Evolutionary conservation across 805 yeast genomes (phyloP), one percentile per base, ranked within the genome.

Genomic region (Wickerhamiella brachini): DNA sequence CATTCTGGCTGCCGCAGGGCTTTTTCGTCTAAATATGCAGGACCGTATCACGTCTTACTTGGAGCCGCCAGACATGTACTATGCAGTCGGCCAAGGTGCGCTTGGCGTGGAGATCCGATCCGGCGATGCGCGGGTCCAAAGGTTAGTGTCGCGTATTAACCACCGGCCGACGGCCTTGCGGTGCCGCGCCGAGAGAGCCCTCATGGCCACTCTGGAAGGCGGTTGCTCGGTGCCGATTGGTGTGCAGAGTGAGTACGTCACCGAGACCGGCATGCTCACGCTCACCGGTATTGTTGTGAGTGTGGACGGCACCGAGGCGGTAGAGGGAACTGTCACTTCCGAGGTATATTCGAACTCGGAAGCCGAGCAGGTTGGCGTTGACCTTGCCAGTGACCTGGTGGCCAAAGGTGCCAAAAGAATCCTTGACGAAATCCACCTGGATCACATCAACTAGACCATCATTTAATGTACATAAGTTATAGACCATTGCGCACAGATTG

Each of bases 41-140:
- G 65, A 78, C 57, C 73, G 97, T 65, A 87, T 93, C 62, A 80
- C 95, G 5, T 72, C 76, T 55, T 75, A 72, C 56, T 72, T 93
- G 55, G 78, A 81, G 51, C 74, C 80, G 5, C 83, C 85, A 34
- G 85, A 82, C 51, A 85, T 90, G 95, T 83, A 80, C 64, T 85
- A 90, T 64, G 96, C 98, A 1, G 96, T 93, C 45, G 98, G 98
- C n/a, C 98, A 93, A 70, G 98, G 98, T 56, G 97, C 97, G 0
- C 68, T 93, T 45, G 98, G 97, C 18, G 71, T 93, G 24, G 98
- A 93, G 69, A 85, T 90, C 57, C 76, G 94, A 59, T 75, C 75
- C 53, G 76, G 74, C 53, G 95, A 93, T 65, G 61, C 66, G 5
- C 69, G 71, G 48, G 77, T 85, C 67, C 70, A 70, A 58, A 66